A percentile compares a stretch with the other conserved stretches of the same genome.
Evolutionary conservation across 441 rosid species (phyloP).

Genomic region (Arabidopsis hybrid): DNA sequence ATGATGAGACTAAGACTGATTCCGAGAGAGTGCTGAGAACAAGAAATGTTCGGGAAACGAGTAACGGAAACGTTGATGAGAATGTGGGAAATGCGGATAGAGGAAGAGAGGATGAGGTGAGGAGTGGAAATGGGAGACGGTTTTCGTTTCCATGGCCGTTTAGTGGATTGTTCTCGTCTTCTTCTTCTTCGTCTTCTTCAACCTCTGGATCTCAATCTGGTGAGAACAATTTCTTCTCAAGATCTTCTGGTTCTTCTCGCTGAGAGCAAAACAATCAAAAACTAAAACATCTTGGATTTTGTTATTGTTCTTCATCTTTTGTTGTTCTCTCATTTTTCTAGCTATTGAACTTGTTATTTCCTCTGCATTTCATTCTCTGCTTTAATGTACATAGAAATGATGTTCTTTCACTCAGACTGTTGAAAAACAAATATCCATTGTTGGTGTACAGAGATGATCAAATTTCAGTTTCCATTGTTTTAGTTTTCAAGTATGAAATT

Average conservation of each 20-base stretch:
- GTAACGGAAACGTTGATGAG: conserved; percentile 28
- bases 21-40: conserved; percentile 48
- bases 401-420: conserved; percentile 37
- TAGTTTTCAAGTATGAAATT: conserved; percentile 13
- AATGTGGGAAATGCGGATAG: conserved; percentile 49
- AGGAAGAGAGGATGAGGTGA: conserved; percentile 51
- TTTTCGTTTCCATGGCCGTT: conserved; percentile 83
- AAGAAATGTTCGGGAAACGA: conserved; percentile 45
- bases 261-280: conserved; percentile 33
- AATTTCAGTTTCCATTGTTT: conserved; percentile 24
- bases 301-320: conserved; percentile 16
- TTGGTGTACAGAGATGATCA: conserved; percentile 41
- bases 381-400: conserved; percentile 38
- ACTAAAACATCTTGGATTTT: conserved; percentile 7
- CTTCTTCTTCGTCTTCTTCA: conserved; percentile 43
- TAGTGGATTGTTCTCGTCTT: conserved; percentile 67
- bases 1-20: conserved; percentile 61
- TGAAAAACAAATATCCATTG: conserved; percentile 8
- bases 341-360: conserved; percentile 15
- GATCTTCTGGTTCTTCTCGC: conserved; percentile 44
- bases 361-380: conserved; percentile 38
- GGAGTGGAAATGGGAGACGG: conserved; percentile 65
- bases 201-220: conserved; percentile 48
- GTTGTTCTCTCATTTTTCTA: conserved; percentile 34
- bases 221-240: conserved; percentile 49